Conservation (phyloP, 768 basidiomycete genomes). For the Phaeotremella fagi region DNA sequence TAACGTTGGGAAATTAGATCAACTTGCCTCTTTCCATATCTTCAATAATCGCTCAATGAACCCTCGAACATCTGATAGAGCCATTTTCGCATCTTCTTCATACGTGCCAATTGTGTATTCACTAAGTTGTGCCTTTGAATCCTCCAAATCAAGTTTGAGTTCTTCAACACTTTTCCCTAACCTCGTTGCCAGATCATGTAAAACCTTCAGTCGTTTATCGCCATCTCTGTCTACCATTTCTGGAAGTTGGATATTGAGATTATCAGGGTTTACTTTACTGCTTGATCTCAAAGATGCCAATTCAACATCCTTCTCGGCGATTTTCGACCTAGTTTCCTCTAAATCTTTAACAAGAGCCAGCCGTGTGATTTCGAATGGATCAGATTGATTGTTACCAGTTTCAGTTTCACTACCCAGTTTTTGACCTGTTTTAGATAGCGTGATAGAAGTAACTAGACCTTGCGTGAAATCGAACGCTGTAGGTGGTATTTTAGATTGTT, state of each 20-base stretch:
- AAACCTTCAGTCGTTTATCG: neutral
- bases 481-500: neutral
- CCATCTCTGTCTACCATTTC: neutral
- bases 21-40: neutral
- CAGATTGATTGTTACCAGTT: neutral
- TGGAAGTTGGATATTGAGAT: too few relatives aligned
- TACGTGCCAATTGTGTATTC: neutral
- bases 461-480: neutral
- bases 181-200: neutral
- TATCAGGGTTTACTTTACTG: neutral
- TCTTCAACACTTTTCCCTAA: neutral
- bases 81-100: neutral
- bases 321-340: neutral
- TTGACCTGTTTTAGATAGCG: neutral
- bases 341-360: neutral
- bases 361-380: neutral
- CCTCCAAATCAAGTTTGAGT: neutral
- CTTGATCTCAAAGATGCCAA: neutral
- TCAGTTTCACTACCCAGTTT: too few relatives aligned
- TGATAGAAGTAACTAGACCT: neutral
- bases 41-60: neutral
- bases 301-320: neutral
- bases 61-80: neutral
- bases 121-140: neutral
- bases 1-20: neutral